Conservation (phyloP, 2,329 filamentous ascomycete genomes). For the Conoideocrella luteorostrata region DNA sequence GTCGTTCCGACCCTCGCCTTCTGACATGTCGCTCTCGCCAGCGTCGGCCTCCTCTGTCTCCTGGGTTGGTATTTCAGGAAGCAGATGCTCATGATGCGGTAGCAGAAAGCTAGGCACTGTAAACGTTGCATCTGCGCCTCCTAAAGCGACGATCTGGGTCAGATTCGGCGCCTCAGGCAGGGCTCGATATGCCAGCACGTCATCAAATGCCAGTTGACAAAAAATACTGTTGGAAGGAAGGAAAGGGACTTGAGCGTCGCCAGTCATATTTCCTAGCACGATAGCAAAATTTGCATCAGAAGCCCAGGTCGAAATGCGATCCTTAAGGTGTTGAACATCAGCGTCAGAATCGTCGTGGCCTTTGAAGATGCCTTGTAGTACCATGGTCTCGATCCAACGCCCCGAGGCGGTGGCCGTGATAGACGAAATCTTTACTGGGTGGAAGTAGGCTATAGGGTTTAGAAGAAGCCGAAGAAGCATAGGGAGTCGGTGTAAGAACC, state of each 20-base stretch:
- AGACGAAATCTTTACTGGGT: conserved; percentile 6
- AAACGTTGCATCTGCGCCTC: conserved; percentile 4
- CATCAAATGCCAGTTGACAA: conserved; percentile 5
- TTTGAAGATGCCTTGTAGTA: conserved; percentile 7
- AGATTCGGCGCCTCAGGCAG: conserved; percentile 1
- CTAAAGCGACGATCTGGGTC: conserved; percentile 2
- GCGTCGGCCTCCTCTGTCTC: not conserved
- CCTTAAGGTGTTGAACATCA: conserved; percentile 2
- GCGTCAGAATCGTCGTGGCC: conserved; percentile 5
- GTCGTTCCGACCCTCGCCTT: not conserved
- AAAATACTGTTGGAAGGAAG: not conserved
- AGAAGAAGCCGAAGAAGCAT: conserved; percentile 8
- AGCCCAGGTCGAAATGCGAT: conserved; percentile 7
- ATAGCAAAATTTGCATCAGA: conserved; percentile 7
- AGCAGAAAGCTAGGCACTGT: conserved; percentile 4
- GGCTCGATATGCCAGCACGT: conserved; percentile 3
- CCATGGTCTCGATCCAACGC: conserved; percentile 6
- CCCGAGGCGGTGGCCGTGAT: conserved; percentile 8
- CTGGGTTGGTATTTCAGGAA: not conserved
- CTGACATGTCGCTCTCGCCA: not conserved
- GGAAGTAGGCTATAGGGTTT: conserved; percentile 7
- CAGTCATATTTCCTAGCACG: conserved; percentile 2
- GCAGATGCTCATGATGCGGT: conserved; percentile 9
- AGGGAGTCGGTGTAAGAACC: conserved; percentile 6
- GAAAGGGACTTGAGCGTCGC: conserved; percentile 5